Conservation (phyloP, 2,329 filamentous ascomycete genomes). For the Triangularia verruculosa region DNA sequence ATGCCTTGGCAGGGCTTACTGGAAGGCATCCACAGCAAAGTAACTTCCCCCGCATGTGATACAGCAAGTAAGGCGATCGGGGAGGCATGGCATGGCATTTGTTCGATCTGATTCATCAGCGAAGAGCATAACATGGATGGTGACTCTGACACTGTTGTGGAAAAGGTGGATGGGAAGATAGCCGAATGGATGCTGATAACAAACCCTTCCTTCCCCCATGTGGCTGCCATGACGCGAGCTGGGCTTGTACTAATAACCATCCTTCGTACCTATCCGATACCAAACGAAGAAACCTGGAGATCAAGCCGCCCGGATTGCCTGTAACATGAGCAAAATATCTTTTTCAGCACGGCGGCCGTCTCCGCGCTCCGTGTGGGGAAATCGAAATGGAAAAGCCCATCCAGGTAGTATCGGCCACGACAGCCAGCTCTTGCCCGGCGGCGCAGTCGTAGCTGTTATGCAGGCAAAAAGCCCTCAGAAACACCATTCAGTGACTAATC, state of each 20-base stretch:
- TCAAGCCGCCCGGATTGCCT: background rate
- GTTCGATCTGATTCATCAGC: background rate
- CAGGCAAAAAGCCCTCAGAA: background rate
- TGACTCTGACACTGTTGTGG: background rate
- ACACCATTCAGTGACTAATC: background rate
- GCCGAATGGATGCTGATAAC: background rate
- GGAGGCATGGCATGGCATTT: no score
- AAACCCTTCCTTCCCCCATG: background rate
- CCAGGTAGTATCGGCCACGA: background rate
- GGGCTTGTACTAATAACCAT: background rate
- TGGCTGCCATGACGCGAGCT: background rate
- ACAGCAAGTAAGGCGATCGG: slow-evolving; percentile 5
- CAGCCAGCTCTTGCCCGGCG: background rate
- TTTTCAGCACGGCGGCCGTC: background rate
- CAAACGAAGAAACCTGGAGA: background rate
- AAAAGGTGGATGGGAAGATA: background rate
- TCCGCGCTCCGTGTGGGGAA: background rate
- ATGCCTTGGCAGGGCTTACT: slow-evolving; percentile 18
- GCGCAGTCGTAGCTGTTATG: background rate
- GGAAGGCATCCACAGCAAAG: slow-evolving; percentile 6
- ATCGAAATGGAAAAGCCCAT: background rate
- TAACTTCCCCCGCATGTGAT: background rate
- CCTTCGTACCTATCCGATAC: background rate
- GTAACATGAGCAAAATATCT: background rate
- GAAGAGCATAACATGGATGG: background rate